These are phyloP conservation scores for Canariomyces notabilis DNA, from an alignment of 2,329 filamentous ascomycete genomes.

Conservation along the genomic window DNA sequence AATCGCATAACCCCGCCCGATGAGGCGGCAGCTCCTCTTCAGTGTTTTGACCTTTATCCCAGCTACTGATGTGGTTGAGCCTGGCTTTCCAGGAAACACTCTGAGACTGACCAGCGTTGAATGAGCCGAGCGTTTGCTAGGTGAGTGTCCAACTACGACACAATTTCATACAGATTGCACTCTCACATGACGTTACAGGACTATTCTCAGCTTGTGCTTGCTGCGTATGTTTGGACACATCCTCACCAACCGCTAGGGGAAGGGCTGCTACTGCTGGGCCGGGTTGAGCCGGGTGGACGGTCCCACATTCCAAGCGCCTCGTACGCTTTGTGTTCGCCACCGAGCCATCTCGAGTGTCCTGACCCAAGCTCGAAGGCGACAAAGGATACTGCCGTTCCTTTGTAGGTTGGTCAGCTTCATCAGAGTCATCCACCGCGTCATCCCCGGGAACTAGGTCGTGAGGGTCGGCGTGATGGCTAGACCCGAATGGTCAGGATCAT, in stretches of 20 bases:
- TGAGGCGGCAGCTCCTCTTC: neutral
- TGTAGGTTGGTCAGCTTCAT: slow-evolving; percentile 7
- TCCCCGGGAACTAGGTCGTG: neutral
- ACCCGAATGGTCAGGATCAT: neutral
- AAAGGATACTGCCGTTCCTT: slow-evolving; percentile 13
- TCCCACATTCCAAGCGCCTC: slow-evolving; percentile 2
- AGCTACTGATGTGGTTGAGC: neutral
- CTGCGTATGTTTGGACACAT: slow-evolving; percentile 7
- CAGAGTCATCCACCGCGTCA: slow-evolving; percentile 8
- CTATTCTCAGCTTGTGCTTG: slow-evolving; percentile 1
- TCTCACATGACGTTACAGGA: slow-evolving; percentile 7
- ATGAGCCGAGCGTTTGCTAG: neutral
- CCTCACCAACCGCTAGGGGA: slow-evolving; percentile 6
- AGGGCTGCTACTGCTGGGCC: slow-evolving; percentile 1
- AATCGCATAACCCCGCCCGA: neutral
- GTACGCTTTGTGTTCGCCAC: slow-evolving; percentile 13
- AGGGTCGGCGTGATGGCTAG: slow-evolving; percentile 2
- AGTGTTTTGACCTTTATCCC: neutral
- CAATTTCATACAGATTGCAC: slow-evolving; percentile 3
- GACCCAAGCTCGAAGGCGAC: slow-evolving; percentile 3
- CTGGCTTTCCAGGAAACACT: neutral
- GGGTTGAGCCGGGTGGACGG: slow-evolving; percentile 10
- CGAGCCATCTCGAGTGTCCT: slow-evolving; percentile 4
- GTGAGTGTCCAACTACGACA: neutral
- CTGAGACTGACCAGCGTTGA: neutral